Percentiles rank a stretch among this genome's conserved stretches.
phyloP scores from a whole-genome alignment of 2,329 filamentous ascomycete species.

The Akanthomyces uredinophilus region DNA sequence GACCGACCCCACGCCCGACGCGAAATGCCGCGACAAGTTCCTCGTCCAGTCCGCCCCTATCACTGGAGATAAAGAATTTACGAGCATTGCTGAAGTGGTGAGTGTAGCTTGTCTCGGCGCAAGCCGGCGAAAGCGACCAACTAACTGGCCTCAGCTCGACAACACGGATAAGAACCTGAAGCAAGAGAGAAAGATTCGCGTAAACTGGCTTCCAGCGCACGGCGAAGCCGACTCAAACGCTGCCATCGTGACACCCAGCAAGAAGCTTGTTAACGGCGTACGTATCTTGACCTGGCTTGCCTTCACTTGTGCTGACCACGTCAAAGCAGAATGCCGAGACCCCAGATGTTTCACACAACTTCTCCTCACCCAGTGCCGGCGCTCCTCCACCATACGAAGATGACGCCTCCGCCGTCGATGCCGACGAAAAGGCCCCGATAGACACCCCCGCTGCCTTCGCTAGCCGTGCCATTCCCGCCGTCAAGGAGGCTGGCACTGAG shows the following conservation, averaged over 20 bases:
- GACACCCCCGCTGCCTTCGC: slow-evolving; percentile 21
- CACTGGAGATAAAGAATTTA: slow-evolving; percentile 75
- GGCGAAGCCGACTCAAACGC: slow-evolving; percentile 30
- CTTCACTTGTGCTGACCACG: slow-evolving; percentile 11
- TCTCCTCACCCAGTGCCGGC: slow-evolving; percentile 39
- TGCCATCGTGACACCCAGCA: slow-evolving; percentile 36
- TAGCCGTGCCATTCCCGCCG: slow-evolving; percentile 39
- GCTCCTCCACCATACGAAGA: slow-evolving; percentile 32
- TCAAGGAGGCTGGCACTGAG: slow-evolving; percentile 39
- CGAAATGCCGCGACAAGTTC: slow-evolving; percentile 96
- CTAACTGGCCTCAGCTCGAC: slow-evolving; percentile 59
- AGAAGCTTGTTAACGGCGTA: slow-evolving; percentile 38
- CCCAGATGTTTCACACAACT: slow-evolving; percentile 40
- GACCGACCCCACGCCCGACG: slow-evolving; percentile 78
- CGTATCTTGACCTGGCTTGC: slow-evolving; percentile 19
- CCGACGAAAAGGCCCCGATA: slow-evolving; percentile 20
- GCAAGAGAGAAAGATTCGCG: slow-evolving; percentile 92
- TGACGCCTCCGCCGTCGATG: slow-evolving; percentile 25
- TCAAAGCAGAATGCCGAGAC: slow-evolving; percentile 33
- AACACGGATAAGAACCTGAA: slow-evolving; percentile 72
- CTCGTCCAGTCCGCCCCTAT: slow-evolving; percentile 89
- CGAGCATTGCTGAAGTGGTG: slow-evolving; percentile 76
- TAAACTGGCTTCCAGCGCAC: slow-evolving; percentile 70
- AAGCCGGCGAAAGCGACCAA: neutral
- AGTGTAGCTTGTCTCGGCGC: slow-evolving; percentile 27